Base-by-base conservation (phyloP, 2,329 filamentous ascomycete species). In the Aspergillus costaricaensis region DNA sequence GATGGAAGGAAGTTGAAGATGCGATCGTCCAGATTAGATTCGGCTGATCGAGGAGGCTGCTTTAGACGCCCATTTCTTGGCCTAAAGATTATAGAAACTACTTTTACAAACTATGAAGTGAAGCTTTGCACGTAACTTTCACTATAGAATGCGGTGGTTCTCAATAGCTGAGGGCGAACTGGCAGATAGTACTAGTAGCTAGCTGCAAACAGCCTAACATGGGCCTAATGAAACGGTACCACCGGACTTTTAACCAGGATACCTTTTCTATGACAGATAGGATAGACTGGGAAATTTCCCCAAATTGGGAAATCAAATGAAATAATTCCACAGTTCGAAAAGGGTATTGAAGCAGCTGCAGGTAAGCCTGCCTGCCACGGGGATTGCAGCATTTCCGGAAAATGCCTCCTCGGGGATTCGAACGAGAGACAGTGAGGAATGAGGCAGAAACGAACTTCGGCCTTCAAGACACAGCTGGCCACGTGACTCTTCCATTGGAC, bases 401-500 rank as follows among this genome's bases (percentile, higher is more conserved):
- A 23, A 32, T 44, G 32, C 32, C 25, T 27, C 14, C 14, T 9
- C 25, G 15, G 59, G 59, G 59, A 61, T 12, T 61, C 65, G 65
- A 67, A 67, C 65, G 30, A 30, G 47, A 23, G 47, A 50, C 47
- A 30, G 47, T n/a, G n/a, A 19, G 25, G 44, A n/a, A n/a, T 3
- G 15, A 32, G 30, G 44, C 12, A 47, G 27, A 52, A 21, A 23
- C 2, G 8, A 27, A 48, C 25, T 27, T 27, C 25, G 25, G 38
- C 21, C 15, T 25, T 8, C 14, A 27, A 25, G 23, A 36, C 15
- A 6, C 9, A 4, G 7, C 15, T 8, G 2, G 9, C 4, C 62
- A 63, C 64, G 62, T 64, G 64, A 65, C 39, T 38, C 19, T 47
- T 52, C 64, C 65, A 48, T 59, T 67, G 55, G 58, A 59, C 63